Evolutionary conservation across 176 grass and related monocot species (phyloP).

Genomic region (Avena eriantha): DNA sequence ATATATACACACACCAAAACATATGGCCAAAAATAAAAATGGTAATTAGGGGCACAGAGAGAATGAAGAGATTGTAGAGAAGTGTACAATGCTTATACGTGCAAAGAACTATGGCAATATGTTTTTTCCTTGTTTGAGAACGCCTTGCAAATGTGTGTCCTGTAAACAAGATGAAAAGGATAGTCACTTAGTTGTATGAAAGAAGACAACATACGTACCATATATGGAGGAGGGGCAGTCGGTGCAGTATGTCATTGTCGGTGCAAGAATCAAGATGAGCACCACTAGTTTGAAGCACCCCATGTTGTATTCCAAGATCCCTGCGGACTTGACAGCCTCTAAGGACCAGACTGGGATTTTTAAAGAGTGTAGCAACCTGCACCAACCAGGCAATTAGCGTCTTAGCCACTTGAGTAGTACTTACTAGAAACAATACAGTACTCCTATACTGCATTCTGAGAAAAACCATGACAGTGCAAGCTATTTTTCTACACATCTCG

Average conservation of each 20-base stretch:
- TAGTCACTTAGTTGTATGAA: not conserved
- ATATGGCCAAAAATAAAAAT: too few relatives aligned
- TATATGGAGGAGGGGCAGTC: not conserved
- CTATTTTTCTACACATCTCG: not conserved
- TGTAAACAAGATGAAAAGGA: too few relatives aligned
- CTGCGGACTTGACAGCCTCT: not conserved
- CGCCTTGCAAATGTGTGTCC: not conserved
- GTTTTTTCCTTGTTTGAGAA: not conserved
- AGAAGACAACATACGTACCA: not conserved
- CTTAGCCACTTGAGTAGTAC: not conserved
- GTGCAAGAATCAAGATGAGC: not conserved
- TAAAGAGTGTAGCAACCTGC: not conserved
- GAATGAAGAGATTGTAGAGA: too few relatives aligned
- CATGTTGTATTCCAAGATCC: not conserved
- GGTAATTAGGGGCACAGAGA: too few relatives aligned
- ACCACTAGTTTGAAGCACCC: not conserved
- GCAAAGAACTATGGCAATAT: not conserved
- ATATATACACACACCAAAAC: too few relatives aligned
- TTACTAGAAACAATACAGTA: not conserved
- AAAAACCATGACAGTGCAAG: too few relatives aligned
- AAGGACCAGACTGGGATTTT: not conserved
- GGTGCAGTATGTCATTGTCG: not conserved
- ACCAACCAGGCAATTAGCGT: not conserved
- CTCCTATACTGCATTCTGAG: too few relatives aligned
- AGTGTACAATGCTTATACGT: too few relatives aligned